A percentile compares a stretch with the other conserved stretches of the same genome.
phyloP scores from a whole-genome alignment of 202 grass and related monocot genomes.

The Cymbopogon flexuosus region DNA sequence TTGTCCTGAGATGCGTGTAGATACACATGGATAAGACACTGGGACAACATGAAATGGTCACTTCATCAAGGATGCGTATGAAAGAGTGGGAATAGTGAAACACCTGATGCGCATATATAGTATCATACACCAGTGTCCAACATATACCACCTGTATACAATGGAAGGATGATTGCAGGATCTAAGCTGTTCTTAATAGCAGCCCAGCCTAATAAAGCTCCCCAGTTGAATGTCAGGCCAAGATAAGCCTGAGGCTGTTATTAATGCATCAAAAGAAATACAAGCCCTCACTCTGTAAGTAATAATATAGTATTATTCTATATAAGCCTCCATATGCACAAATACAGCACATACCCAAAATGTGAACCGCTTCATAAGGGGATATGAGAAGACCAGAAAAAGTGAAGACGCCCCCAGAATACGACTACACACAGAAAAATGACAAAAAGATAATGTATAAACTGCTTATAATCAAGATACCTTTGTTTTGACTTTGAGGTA shows the following conservation, averaged over 20 bases:
- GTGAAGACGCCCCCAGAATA: constrained; percentile 80
- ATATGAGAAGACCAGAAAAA: constrained; percentile 64
- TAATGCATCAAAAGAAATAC: constrained; percentile 15
- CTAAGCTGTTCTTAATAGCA: constrained; percentile 73
- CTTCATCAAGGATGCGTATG: neutral
- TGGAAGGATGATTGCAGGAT: constrained; percentile 64
- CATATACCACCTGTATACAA: constrained; percentile 71
- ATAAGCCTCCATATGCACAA: neutral
- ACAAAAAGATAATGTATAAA: neutral
- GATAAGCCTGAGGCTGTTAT: constrained; percentile 77
- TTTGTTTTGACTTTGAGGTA: neutral
- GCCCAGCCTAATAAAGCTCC: constrained; percentile 82
- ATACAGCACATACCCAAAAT: constrained; percentile 63
- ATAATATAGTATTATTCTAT: neutral
- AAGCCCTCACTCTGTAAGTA: neutral
- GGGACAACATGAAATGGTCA: neutral
- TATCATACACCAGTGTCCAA: constrained; percentile 88
- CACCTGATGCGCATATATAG: constrained; percentile 92
- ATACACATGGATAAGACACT: constrained; percentile 8
- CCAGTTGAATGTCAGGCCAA: constrained; percentile 93
- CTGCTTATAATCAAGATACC: neutral
- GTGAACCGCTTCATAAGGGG: constrained; percentile 88
- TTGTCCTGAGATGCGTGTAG: constrained; percentile 51
- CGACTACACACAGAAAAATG: constrained; percentile 41
- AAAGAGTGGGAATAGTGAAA: neutral